These are phyloP conservation scores for Lactifluus pinguis DNA, from an alignment of 768 basidiomycete species.

Conservation along the genomic window DNA sequence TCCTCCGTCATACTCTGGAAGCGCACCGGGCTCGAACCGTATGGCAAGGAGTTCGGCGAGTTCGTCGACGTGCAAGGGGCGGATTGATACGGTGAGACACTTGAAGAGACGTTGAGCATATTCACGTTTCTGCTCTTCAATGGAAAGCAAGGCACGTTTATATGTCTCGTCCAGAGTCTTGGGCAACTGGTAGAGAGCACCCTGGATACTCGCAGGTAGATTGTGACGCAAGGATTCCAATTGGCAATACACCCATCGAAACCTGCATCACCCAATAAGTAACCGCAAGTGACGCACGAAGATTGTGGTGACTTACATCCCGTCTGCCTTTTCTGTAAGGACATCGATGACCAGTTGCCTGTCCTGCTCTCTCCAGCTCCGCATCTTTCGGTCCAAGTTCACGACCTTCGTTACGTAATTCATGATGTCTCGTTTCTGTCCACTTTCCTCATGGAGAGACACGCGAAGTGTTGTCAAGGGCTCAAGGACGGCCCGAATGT, in stretches of 20 bases:
- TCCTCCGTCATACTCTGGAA: background rate
- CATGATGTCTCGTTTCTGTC: too few species aligned
- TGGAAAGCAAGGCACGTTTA: too few species aligned
- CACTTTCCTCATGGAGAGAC: background rate
- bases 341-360: too few species aligned
- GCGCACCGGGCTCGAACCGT: background rate
- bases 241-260: constrained; percentile 1
- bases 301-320: background rate
- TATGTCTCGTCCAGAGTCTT: too few species aligned
- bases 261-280: background rate
- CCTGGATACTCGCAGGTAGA: background rate
- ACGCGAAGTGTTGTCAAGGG: background rate
- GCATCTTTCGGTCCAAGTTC: too few species aligned
- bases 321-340: background rate
- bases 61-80: background rate
- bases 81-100: background rate
- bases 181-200: too few species aligned
- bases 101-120: background rate
- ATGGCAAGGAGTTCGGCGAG: background rate
- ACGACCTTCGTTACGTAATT: too few species aligned
- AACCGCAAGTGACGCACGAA: too few species aligned
- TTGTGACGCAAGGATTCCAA: background rate
- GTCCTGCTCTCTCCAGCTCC: too few species aligned
- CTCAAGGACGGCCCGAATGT: background rate
- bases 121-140: background rate